Evolutionary conservation across 345 rosid species (phyloP), one percentile per base, ranked within the genome.

Genomic region (Hevea brasiliensis): DNA sequence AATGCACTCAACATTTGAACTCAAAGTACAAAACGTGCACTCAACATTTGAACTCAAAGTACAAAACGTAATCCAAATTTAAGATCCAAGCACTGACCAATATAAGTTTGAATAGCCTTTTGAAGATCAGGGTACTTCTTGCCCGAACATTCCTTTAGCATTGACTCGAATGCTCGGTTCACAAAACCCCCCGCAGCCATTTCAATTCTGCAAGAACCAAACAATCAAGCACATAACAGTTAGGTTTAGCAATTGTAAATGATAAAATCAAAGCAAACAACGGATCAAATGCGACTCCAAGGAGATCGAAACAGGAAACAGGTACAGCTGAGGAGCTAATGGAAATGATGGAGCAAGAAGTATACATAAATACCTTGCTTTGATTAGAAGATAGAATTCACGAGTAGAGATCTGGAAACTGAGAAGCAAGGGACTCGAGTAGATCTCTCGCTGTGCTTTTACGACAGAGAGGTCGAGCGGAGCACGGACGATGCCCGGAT

Each of bases 131-230:
- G 89, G 62, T 64, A 82, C 88, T 91, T 92, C 81, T 89, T 92
- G 72, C 90, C 82, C 23, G 88, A 84, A 71, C 96, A 90, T 82
- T 95, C 99, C 83, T 92, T 95, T 76, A 95, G 93, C 87, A 95
- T 92, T 74, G 94, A 84, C 87, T 95, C 98, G 73, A 95, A 92
- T 44, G 98, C 98, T 50, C 99, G 94, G 80, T 80, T 85, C 73
- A 95, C 85, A 70, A 95, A 95, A 27, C 98, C 99, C 32, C 97
- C 99, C 15, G 98, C 99, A 74, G 98, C 99, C 81, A 77, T 88
- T 18, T 71, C 71, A 67, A 59, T 42, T 45, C 63, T 44, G 40
- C 37, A 35, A 18, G 14, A 8, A 27, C 23, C 32, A 27, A 59
- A 65, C 42, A 65, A 57, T 17, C 7, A 21, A 14, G 41, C 32